Percentiles rank a stretch among this genome's conserved stretches.
These are phyloP conservation scores for Spiraea crenata DNA, from an alignment of 331 rosid genomes.

Conservation along the genomic window DNA sequence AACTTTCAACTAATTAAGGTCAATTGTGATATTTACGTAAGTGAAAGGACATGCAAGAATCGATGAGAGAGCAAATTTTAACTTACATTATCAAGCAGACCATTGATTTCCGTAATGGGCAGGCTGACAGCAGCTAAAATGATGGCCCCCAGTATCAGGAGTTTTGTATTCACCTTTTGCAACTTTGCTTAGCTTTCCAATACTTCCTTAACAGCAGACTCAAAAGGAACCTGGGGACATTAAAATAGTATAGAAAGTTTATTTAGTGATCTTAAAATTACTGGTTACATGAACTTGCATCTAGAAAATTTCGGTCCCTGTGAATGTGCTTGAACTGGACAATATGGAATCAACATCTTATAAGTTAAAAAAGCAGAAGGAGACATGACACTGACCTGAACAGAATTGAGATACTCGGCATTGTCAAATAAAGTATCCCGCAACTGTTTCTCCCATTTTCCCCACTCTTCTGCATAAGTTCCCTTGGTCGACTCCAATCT, in stretches of 20 bases:
- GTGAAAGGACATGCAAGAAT: conserved; percentile 11
- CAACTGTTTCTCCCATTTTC: conserved; percentile 76
- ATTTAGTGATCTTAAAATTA: background rate
- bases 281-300: background rate
- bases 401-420: conserved; percentile 69
- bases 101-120: conserved; percentile 53
- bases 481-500: conserved; percentile 83
- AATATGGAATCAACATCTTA: background rate
- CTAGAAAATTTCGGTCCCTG: background rate
- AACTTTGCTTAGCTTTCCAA: conserved; percentile 61
- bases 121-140: conserved; percentile 81
- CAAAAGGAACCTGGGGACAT: conserved; percentile 76
- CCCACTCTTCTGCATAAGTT: conserved; percentile 70
- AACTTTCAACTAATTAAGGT: background rate
- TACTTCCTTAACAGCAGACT: conserved; percentile 60
- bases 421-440: conserved; percentile 53
- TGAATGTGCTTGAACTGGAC: background rate
- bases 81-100: conserved; percentile 59
- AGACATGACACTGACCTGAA: conserved; percentile 48
- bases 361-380: background rate
- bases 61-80: conserved; percentile 23
- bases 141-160: conserved; percentile 62
- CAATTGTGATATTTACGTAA: background rate
- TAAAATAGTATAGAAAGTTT: conserved; percentile 17
- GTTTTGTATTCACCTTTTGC: conserved; percentile 67